A percentile compares a stretch with the other conserved stretches of the same genome.
Evolutionary conservation across 768 basidiomycete genomes (phyloP).

Genomic region (Trametes maxima): DNA sequence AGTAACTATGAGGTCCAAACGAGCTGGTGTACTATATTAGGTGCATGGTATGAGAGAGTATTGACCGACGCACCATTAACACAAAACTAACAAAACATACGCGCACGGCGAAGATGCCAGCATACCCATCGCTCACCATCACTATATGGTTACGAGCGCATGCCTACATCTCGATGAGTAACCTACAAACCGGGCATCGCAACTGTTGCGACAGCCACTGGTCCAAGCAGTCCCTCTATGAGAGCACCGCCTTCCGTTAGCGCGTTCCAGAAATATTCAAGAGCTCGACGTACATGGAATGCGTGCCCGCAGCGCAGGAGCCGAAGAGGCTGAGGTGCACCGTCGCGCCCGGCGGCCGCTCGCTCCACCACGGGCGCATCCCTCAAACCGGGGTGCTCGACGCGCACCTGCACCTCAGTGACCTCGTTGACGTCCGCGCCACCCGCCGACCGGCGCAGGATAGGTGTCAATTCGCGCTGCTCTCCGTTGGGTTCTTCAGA

Average conservation of each 20-base stretch:
- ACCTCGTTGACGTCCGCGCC: not conserved
- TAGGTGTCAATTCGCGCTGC: not conserved
- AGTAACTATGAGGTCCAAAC: too few relatives aligned
- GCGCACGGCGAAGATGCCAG: too few relatives aligned
- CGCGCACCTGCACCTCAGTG: not conserved
- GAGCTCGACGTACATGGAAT: constrained; percentile 69
- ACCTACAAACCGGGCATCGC: not conserved
- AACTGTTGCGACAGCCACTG: not conserved
- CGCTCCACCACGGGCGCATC: not conserved
- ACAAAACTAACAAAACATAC: too few relatives aligned
- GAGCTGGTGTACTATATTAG: too few relatives aligned
- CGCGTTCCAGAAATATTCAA: not conserved
- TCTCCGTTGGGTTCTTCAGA: too few relatives aligned
- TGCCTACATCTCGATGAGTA: not conserved
- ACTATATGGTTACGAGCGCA: not conserved
- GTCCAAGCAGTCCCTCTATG: constrained; percentile 10
- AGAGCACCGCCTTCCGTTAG: not conserved
- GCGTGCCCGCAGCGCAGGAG: constrained; percentile 81
- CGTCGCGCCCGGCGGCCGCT: constrained; percentile 38
- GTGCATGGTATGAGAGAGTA: too few relatives aligned
- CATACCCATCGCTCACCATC: not conserved
- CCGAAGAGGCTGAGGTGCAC: constrained; percentile 74
- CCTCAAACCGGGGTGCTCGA: not conserved
- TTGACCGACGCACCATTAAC: too few relatives aligned
- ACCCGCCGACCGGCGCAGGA: too few relatives aligned